Percentiles rank a stretch among this genome's conserved stretches.
Conservation (phyloP, 1,284 basidiomycete genomes). For the Kalmanozyma brasiliensis region DNA sequence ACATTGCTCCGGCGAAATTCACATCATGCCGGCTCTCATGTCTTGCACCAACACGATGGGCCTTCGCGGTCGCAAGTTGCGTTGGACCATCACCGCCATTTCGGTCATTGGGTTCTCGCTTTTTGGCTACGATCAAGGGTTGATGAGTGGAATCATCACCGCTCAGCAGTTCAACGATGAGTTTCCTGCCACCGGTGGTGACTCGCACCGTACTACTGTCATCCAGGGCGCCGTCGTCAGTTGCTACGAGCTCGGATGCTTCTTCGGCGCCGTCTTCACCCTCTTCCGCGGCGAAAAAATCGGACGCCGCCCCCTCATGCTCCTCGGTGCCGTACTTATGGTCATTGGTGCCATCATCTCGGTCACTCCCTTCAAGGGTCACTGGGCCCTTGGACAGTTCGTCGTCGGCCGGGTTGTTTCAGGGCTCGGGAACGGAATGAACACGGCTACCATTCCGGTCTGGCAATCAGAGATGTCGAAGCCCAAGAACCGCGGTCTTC, state of each 20-base stretch:
- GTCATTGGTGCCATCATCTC: constrained; percentile 38
- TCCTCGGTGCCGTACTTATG: constrained; percentile 27
- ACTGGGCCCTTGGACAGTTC: constrained; percentile 46
- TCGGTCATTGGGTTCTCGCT: constrained; percentile 77
- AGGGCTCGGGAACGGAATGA: constrained; percentile 60
- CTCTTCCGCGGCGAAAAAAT: constrained; percentile 15
- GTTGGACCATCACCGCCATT: constrained; percentile 9
- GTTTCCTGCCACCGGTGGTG: constrained; percentile 14
- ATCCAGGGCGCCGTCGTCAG: constrained; percentile 42
- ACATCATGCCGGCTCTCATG: not conserved
- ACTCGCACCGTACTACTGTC: constrained; percentile 12
- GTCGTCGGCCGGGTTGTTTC: constrained; percentile 55
- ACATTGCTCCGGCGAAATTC: no score
- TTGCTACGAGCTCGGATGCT: constrained; percentile 38
- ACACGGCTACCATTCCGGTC: constrained; percentile 60
- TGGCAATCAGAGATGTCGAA: constrained; percentile 58
- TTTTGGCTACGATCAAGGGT: constrained; percentile 71
- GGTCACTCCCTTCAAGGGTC: constrained; percentile 39
- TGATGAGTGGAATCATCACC: constrained; percentile 80
- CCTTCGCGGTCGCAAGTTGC: constrained; percentile 15
- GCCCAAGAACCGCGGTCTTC: constrained; percentile 49
- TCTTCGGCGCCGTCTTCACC: constrained; percentile 24
- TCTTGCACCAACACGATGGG: constrained; percentile 19
- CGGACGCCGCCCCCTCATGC: constrained; percentile 22
- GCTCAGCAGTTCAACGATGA: constrained; percentile 80